Conservation (phyloP, 441 rosid species). For the Pelargonium citronellum region DNA sequence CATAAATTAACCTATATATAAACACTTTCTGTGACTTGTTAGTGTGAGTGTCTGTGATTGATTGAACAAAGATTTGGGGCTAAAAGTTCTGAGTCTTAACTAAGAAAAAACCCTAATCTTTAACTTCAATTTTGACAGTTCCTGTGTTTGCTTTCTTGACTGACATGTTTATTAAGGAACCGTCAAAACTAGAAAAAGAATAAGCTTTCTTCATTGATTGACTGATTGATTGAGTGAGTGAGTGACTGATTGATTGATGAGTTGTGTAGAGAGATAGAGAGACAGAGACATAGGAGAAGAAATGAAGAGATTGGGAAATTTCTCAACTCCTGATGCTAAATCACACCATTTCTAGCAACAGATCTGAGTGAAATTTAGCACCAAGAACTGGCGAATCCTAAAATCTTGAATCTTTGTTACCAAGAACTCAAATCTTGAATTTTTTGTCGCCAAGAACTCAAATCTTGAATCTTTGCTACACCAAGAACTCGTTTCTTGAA, state of each 20-base stretch:
- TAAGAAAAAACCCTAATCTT: slow-evolving; percentile 28
- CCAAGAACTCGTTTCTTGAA: too few relatives aligned
- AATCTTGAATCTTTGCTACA: too few relatives aligned
- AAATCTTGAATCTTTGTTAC: not conserved
- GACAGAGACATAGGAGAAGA: not conserved
- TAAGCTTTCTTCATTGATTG: too few relatives aligned
- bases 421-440: not conserved
- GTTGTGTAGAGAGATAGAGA: slow-evolving; percentile 13
- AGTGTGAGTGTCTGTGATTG: too few relatives aligned
- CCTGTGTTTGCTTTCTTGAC: slow-evolving; percentile 8
- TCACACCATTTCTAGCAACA: slow-evolving; percentile 8
- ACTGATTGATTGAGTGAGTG: too few relatives aligned
- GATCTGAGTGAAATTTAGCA: slow-evolving; percentile 18
- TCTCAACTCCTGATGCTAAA: not conserved
- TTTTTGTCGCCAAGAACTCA: too few relatives aligned
- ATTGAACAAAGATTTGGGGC: too few relatives aligned
- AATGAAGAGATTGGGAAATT: slow-evolving; percentile 6
- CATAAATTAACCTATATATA: too few relatives aligned
- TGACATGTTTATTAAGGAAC: slow-evolving; percentile 25
- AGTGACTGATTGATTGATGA: slow-evolving; percentile 3
- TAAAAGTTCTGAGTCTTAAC: not conserved
- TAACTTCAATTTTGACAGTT: slow-evolving; percentile 12
- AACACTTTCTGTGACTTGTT: too few relatives aligned
- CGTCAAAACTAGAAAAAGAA: not conserved
- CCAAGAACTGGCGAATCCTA: not conserved